Evolutionary conservation across 306 rosid genomes (phyloP), one percentile per base, ranked within the genome.

Genomic region (Canavalia gladiata): DNA sequence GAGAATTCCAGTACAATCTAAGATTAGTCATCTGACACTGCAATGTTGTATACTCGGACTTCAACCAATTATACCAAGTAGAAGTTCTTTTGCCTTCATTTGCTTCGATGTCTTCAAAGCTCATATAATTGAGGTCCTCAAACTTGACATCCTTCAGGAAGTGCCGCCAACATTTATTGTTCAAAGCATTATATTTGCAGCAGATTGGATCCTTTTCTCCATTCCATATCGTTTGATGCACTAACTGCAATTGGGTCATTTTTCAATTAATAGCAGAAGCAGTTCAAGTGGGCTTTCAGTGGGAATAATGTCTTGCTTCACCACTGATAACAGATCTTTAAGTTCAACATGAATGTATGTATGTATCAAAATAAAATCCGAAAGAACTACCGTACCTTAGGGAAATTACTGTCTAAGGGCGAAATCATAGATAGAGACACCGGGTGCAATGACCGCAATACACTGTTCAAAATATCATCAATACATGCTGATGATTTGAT

Each of bases 141-240:
- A 59, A 25, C 85, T 88, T 57, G 56, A 73, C 37, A 18, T 81
- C 84, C 85, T 76, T 78, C 86, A 91, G 68, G 58, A 75, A 88
- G 84, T 91, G 93, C 55, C 86, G 81, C 93, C 96, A 88, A 78
- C 93, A 89, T 85, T 78, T 91, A 9, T 83, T 89, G 70, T 29
- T 71, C 28, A 33, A 28, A 70, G 68, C 9, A 50, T 65, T 88
- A 59, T 86, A 81, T 42, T 43, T 7, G 83, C 92, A 91, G 83
- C 92, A 91, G 43, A 63, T 68, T 33, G 83, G 88, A 9, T 85
- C 88, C 81, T 83, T 51, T 12, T 59, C 68, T 79, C 43, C 66
- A 76, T 45, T 67, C 87, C 74, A 79, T 6, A 82, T 52, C 81
- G 58, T 79, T 76, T 72, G 81, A 80, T 59, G 47, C n/a, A 82